Conservation (phyloP, 106 monocot genomes). For the Cymbidium sinense region DNA sequence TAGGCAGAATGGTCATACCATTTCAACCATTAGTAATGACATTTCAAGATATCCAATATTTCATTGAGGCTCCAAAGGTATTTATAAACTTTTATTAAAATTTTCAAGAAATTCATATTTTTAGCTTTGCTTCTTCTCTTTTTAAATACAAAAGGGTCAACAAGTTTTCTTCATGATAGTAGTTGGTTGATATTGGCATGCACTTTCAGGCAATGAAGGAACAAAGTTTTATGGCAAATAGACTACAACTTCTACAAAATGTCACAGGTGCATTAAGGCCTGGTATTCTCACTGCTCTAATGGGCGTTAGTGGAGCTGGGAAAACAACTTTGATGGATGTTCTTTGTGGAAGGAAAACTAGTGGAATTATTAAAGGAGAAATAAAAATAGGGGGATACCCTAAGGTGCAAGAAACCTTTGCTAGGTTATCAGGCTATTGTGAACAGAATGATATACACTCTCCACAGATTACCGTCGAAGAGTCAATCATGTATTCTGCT, state of each 20-base stretch:
- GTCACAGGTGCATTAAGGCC: slow-evolving; percentile 50
- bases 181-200: too few relatives aligned
- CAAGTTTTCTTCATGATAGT: neutral
- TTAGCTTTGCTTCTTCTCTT: too few relatives aligned
- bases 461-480: slow-evolving; percentile 52
- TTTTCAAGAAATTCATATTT: neutral
- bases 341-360: slow-evolving; percentile 55
- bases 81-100: neutral
- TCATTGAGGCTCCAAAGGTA: slow-evolving; percentile 19
- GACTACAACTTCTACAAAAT: slow-evolving; percentile 36
- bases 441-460: slow-evolving; percentile 70
- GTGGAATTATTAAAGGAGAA: slow-evolving; percentile 54
- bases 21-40: slow-evolving; percentile 13
- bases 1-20: slow-evolving; percentile 16
- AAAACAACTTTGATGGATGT: slow-evolving; percentile 74
- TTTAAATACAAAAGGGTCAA: too few relatives aligned
- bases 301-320: slow-evolving; percentile 68
- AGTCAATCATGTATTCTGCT: slow-evolving; percentile 36
- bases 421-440: slow-evolving; percentile 63
- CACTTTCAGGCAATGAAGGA: slow-evolving; percentile 46
- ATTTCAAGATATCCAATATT: slow-evolving; percentile 25
- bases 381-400: slow-evolving; percentile 51
- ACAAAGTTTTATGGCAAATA: slow-evolving; percentile 37
- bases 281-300: slow-evolving; percentile 53
- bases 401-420: slow-evolving; percentile 57